Evolutionary conservation across 208 protist genomes (phyloP), one percentile per base, ranked within the genome.

Genomic region (Crithidia sp.): DNA sequence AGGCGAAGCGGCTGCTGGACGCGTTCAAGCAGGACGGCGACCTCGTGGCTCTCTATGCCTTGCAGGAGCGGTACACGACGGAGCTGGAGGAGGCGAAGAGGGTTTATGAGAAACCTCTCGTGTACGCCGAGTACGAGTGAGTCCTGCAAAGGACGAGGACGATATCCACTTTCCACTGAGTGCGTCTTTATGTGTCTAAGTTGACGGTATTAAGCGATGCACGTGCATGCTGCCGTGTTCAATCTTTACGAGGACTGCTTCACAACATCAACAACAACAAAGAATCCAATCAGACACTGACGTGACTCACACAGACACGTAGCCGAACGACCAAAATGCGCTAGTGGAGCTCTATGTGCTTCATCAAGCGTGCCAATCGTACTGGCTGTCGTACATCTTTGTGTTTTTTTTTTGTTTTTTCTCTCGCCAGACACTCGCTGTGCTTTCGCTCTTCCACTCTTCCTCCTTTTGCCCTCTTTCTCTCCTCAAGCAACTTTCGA

Each of bases 21-120:
- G 74, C 69, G 8, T 92, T 92, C 67, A 66, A 75, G 19, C 76
- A 82, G 40, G 84, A 89, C 57, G 87, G 84, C 17, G 79, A 92
- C 44, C 63, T 92, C 28, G 63, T 47, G 40, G 70, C 77, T 64
- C 75, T 92, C 44, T 83, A 92, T 53, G 10, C 17, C 41, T 52
- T 89, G 56, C 69, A 76, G 53, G 83, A 89, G 28, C 67, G 76
- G 54, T 92, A 85, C 71, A 57, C 61, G 45, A 52, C 53, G 44
- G 50, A 71, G 58, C 65, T 92, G 53, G 76, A 89, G 58, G 78
- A 71, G 28, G 67, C 76, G 47, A 91, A 91, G 58, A 36, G 52
- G 64, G 45, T 50, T 41, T 40, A 71, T 52, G 74, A 77, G 14
- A 84, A 77, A 16, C 62, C 73, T 40, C 50, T 77, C n/a, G 73